phyloP scores from a whole-genome alignment of 306 rosid genomes.

The Hippophae rhamnoides region DNA sequence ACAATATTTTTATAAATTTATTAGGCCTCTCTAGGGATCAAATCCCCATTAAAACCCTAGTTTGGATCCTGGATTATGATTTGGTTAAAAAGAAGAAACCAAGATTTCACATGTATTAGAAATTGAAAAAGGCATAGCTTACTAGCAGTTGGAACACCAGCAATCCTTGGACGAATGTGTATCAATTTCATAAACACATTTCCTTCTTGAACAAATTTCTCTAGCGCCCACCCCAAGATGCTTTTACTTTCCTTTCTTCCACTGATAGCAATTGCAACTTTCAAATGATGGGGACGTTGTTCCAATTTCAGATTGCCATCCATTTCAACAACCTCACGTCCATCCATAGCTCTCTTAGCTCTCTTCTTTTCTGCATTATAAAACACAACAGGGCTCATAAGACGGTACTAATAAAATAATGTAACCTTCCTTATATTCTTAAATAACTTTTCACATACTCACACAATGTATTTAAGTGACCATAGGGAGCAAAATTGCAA shows the following conservation, averaged over 20 bases:
- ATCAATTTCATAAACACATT: slow-evolving; percentile 49
- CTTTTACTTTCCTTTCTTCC: slow-evolving; percentile 67
- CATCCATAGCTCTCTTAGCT: slow-evolving; percentile 33
- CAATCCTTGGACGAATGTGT: slow-evolving; percentile 55
- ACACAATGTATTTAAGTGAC: too few relatives aligned
- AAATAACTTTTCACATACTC: too few relatives aligned
- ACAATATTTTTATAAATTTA: too few relatives aligned
- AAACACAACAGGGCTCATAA: too few relatives aligned
- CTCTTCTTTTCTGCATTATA: background rate
- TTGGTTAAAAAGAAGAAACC: too few relatives aligned
- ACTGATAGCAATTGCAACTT: slow-evolving; percentile 70
- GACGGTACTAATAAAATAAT: too few relatives aligned
- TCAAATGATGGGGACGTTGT: slow-evolving; percentile 24
- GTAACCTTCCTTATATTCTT: too few relatives aligned
- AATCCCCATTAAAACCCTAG: too few relatives aligned
- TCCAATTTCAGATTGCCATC: slow-evolving; percentile 16
- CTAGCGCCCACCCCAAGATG: slow-evolving; percentile 70
- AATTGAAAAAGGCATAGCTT: slow-evolving; percentile 19
- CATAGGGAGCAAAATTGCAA: too few relatives aligned
- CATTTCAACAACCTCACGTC: slow-evolving; percentile 15
- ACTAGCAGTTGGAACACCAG: slow-evolving; percentile 74
- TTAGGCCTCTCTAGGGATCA: too few relatives aligned
- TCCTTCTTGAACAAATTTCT: slow-evolving; percentile 75
- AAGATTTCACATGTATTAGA: background rate
- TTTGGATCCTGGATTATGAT: too few relatives aligned